phyloP scores from a whole-genome alignment of 2,329 filamentous ascomycete genomes.

The Triangularia verruculosa region DNA sequence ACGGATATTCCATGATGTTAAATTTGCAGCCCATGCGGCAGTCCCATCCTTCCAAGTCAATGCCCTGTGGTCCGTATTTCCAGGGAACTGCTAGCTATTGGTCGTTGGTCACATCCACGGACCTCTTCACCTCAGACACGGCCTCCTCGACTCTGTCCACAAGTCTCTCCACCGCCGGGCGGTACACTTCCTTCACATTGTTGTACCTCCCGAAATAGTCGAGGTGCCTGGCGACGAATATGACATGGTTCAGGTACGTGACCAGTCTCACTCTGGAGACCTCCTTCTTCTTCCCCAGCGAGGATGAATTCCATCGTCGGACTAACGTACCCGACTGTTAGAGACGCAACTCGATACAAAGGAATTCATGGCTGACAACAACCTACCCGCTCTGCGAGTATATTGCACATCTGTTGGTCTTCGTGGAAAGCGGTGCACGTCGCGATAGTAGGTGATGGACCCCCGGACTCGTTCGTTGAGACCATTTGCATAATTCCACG shows the following conservation, averaged over 20 bases:
- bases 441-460: background rate
- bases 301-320: background rate
- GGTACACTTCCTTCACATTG: background rate
- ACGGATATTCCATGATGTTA: background rate
- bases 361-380: background rate
- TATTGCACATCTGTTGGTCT: background rate
- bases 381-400: background rate
- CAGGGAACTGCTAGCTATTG: background rate
- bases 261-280: background rate
- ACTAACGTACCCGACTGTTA: background rate
- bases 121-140: background rate
- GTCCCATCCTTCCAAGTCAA: background rate
- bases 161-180: background rate
- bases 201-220: background rate
- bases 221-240: background rate
- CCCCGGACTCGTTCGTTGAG: background rate
- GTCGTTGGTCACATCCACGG: background rate
- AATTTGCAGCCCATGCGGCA: background rate
- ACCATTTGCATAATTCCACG: background rate
- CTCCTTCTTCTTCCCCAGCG: background rate
- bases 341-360: too few species aligned
- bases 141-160: background rate
- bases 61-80: background rate
- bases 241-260: background rate
- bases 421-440: background rate